Evolutionary conservation across 1,284 basidiomycete species (phyloP).

Genomic region (Laetiporus sulphureus): DNA sequence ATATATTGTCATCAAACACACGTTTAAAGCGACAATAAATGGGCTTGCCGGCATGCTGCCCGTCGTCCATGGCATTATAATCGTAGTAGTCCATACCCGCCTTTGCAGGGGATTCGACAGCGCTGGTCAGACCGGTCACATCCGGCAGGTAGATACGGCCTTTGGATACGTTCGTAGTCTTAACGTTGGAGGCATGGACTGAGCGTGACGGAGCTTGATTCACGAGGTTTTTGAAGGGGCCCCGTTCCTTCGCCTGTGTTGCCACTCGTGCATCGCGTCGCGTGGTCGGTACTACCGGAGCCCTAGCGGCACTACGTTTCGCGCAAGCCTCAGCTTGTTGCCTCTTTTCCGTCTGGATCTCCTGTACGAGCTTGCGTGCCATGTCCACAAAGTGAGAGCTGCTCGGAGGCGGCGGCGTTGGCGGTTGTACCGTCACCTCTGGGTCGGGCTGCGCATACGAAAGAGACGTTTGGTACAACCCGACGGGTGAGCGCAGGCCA

Average conservation of each 20-base stretch:
- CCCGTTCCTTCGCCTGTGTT: conserved; percentile 14
- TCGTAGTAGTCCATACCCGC: conserved; percentile 42
- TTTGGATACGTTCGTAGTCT: conserved; percentile 15
- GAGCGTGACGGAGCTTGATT: conserved; percentile 7
- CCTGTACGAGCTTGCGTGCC: conserved; percentile 45
- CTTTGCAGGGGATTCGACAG: conserved; percentile 63
- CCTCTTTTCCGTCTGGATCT: conserved; percentile 41
- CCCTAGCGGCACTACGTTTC: too few species aligned
- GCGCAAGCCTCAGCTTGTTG: conserved; percentile 1
- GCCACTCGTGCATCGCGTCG: background rate
- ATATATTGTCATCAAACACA: conserved; percentile 18
- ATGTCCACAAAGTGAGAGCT: conserved; percentile 52
- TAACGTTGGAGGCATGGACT: background rate
- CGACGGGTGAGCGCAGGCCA: background rate
- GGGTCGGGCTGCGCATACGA: conserved; percentile 28
- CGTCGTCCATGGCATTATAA: conserved; percentile 41
- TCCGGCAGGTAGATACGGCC: conserved; percentile 57
- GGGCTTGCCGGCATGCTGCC: too few species aligned
- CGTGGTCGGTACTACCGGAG: background rate
- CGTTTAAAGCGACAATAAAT: too few species aligned
- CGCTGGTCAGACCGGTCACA: conserved; percentile 71
- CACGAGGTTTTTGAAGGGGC: conserved; percentile 14
- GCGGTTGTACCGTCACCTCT: conserved; percentile 46
- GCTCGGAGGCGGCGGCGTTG: conserved; percentile 38
- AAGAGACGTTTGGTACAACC: conserved; percentile 14